A percentile compares a stretch with the other conserved stretches of the same genome.
These are phyloP conservation scores for Gamarada debralockiae DNA, from an alignment of 495 filamentous ascomycete species.

Conservation along the genomic window DNA sequence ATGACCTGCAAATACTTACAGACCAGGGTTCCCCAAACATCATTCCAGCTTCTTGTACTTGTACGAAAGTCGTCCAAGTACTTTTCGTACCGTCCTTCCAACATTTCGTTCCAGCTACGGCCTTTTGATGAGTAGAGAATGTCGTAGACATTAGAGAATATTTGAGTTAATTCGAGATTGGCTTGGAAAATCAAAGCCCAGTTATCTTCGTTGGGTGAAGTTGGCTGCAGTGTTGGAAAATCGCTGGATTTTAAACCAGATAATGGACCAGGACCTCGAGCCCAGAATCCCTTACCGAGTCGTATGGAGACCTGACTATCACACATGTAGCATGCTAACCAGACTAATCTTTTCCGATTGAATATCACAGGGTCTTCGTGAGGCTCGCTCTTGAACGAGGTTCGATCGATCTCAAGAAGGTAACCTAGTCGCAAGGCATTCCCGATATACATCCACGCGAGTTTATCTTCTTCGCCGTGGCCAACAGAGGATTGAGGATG, in stretches of 20 bases:
- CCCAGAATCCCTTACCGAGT: conserved; percentile 60
- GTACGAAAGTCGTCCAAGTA: conserved; percentile 51
- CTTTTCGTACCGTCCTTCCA: conserved; percentile 60
- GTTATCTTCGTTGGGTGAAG: conserved; percentile 50
- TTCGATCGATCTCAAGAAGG: conserved; percentile 55
- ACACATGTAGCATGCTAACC: conserved; percentile 53
- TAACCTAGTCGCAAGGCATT: conserved; percentile 60
- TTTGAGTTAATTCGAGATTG: conserved; percentile 54
- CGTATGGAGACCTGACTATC: conserved; percentile 58
- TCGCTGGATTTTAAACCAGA: conserved; percentile 53
- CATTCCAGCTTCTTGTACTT: conserved; percentile 53
- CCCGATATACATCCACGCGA: conserved; percentile 67
- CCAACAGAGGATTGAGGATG: conserved; percentile 51
- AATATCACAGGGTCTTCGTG: conserved; percentile 42
- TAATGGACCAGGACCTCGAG: conserved; percentile 56
- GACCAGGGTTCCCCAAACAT: conserved; percentile 54
- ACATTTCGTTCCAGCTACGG: conserved; percentile 58
- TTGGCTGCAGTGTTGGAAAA: conserved; percentile 53
- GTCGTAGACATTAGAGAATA: conserved; percentile 60
- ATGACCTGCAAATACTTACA: conserved; percentile 36
- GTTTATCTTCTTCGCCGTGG: conserved; percentile 60
- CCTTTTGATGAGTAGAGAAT: conserved; percentile 57
- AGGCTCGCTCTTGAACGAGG: conserved; percentile 46
- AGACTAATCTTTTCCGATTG: conserved; percentile 54
- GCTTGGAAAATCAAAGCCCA: conserved; percentile 58